phyloP scores from a whole-genome alignment of 2,329 filamentous ascomycete genomes.

The Fragosphaeria purpurea region DNA sequence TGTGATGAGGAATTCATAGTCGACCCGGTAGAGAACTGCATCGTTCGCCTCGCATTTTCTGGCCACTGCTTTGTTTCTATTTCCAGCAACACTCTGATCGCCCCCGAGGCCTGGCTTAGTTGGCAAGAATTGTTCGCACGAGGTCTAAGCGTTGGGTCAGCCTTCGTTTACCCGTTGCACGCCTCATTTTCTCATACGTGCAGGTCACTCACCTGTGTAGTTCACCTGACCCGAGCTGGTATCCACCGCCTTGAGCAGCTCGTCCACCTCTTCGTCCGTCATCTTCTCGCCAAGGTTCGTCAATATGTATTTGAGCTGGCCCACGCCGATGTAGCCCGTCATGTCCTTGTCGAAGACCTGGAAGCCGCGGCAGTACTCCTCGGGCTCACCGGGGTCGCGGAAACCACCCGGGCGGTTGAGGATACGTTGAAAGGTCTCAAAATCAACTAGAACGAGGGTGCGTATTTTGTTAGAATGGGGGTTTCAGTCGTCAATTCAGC shows the following conservation, averaged over 20 bases:
- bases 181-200: too few species aligned
- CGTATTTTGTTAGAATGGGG: too few species aligned
- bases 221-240: constrained; percentile 95
- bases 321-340: constrained; percentile 95
- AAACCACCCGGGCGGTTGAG: constrained; percentile 97
- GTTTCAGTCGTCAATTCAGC: too few species aligned
- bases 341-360: constrained; percentile 99
- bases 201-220: constrained; percentile 65
- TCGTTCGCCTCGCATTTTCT: background rate
- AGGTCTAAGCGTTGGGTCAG: constrained; percentile 45
- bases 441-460: constrained; percentile 60
- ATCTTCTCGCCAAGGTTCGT: constrained; percentile 99
- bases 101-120: constrained; percentile 37
- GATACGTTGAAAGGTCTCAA: constrained; percentile 92
- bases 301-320: constrained; percentile 94
- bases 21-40: too few species aligned
- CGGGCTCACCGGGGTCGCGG: constrained; percentile 93
- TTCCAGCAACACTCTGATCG: background rate
- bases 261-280: constrained; percentile 96
- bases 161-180: too few species aligned
- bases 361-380: constrained; percentile 97
- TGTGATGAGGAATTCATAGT: too few species aligned
- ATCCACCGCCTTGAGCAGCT: constrained; percentile 96
- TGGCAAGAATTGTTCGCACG: constrained; percentile 77
- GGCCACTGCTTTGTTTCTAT: background rate